phyloP scores from a whole-genome alignment of 116 monocot species.

The Trichopus zeylanicus region DNA sequence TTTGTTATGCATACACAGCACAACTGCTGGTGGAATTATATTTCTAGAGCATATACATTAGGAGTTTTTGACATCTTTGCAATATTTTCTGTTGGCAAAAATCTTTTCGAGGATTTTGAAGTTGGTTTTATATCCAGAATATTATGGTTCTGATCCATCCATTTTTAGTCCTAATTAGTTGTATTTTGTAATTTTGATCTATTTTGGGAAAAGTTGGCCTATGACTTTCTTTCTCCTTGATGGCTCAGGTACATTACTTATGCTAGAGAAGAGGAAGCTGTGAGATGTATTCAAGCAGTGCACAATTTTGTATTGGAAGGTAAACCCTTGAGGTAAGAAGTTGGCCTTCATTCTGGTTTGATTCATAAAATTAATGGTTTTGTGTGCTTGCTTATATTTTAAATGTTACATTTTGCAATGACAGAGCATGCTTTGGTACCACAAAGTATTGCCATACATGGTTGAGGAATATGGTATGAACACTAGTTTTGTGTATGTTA shows the following conservation, averaged over 20 bases:
- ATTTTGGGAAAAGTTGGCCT: background rate
- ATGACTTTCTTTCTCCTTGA: background rate
- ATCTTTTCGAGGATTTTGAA: too few species aligned
- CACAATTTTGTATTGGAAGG: slow-evolving; percentile 91
- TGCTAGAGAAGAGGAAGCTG: slow-evolving; percentile 87
- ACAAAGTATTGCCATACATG: slow-evolving; percentile 75
- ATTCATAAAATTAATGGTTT: background rate
- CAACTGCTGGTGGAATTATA: too few species aligned
- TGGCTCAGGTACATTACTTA: slow-evolving; percentile 80
- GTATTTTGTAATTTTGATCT: background rate
- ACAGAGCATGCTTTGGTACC: slow-evolving; percentile 63
- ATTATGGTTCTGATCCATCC: background rate
- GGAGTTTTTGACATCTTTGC: too few species aligned
- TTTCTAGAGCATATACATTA: too few species aligned
- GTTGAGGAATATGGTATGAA: slow-evolving; percentile 63
- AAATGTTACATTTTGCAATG: background rate
- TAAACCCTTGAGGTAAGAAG: slow-evolving; percentile 70
- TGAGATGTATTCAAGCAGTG: slow-evolving; percentile 92
- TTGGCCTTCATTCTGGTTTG: background rate
- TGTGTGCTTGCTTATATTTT: background rate
- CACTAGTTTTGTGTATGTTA: background rate
- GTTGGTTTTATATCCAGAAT: too few species aligned
- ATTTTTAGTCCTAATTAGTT: background rate
- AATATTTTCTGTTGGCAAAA: too few species aligned
- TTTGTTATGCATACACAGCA: too few species aligned